Evolutionary conservation across 768 basidiomycete species (phyloP).

Genomic region (Sistotremastrum suecicum): DNA sequence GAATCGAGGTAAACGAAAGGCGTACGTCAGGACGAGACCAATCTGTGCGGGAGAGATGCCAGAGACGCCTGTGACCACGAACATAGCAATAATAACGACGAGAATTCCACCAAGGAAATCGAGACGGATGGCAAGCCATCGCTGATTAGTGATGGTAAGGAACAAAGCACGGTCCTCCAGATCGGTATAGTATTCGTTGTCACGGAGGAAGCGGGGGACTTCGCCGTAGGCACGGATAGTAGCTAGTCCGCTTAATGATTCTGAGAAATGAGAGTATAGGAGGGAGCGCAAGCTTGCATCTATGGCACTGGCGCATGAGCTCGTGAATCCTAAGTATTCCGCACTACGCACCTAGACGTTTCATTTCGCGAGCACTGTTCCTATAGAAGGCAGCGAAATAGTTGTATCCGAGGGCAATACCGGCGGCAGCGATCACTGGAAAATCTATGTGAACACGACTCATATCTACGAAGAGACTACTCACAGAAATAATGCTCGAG

Average conservation of each 20-base stretch:
- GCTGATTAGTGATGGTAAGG: constrained; percentile 52
- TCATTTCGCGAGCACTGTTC: constrained; percentile 58
- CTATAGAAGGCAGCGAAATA: constrained; percentile 60
- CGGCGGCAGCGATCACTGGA: constrained; percentile 37
- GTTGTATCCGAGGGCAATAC: constrained; percentile 44
- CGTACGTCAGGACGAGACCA: constrained; percentile 59
- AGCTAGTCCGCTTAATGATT: constrained; percentile 55
- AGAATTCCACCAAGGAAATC: constrained; percentile 54
- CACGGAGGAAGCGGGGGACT: constrained; percentile 41
- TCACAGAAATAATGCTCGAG: constrained; percentile 49
- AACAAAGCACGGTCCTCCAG: constrained; percentile 61
- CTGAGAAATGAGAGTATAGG: constrained; percentile 66
- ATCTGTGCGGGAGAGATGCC: constrained; percentile 52
- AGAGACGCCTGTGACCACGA: constrained; percentile 41
- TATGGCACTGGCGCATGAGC: constrained; percentile 7
- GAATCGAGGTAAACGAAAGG: constrained; percentile 6
- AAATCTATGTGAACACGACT: neutral
- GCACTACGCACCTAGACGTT: constrained; percentile 28
- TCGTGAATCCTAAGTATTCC: no score
- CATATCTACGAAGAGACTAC: constrained; percentile 8
- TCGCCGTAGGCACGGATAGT: constrained; percentile 66
- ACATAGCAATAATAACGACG: constrained; percentile 47
- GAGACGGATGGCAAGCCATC: constrained; percentile 60
- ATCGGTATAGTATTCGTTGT: constrained; percentile 56
- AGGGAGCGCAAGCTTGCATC: constrained; percentile 62